Base-by-base conservation (phyloP, 1,284 basidiomycete species). In the Cryptococcus sp. region DNA sequence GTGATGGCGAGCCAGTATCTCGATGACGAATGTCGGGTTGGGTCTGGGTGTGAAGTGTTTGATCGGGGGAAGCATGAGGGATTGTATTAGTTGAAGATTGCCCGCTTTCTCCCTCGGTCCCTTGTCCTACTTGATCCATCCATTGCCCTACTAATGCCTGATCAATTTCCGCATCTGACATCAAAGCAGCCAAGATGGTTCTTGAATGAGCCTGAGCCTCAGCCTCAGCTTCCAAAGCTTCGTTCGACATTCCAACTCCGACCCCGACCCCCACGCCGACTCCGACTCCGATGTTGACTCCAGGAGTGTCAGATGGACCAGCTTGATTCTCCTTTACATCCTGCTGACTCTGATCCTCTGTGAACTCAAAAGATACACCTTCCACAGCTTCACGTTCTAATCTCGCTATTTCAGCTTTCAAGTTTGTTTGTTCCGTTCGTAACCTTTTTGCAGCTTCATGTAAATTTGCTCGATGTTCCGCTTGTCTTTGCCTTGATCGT, bases 111-210 rank as follows among this genome's bases (percentile, higher is more conserved):
- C n/a, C 41, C 7, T 24, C 23, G 14, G 37, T 16, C 16, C 21
- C 37, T 5, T 40, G 37, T 7, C 21, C 23, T 7, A 43, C 41
- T 7, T 22, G 41, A 43, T 66, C 62, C 62, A 70, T 68, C 68
- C 69, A 70, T 18, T 47, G 59, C 4, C 50, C 48, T 10, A 66
- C 65, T 22, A 59, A 54, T 3, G 48, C 56, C 19, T 54, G 60
- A 16, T 55, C 57, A 21, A 54, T 49, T 5, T 52, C 59, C 3
- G 63, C 53, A 18, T 50, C 53, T 2, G 59, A 60, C 48, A 68
- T 67, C 14, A 72, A 57, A 2, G 69, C 70, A 1, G 64, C 67
- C 9, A 72, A 55, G 46, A 72, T 68, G 11, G 60, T 70, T 14
- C 67, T 52, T 2, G 66, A 67, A 36, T 69, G 66, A 13, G 59